Base-by-base conservation (phyloP, 2,329 filamentous ascomycete species). In the Cytospora piceicola region DNA sequence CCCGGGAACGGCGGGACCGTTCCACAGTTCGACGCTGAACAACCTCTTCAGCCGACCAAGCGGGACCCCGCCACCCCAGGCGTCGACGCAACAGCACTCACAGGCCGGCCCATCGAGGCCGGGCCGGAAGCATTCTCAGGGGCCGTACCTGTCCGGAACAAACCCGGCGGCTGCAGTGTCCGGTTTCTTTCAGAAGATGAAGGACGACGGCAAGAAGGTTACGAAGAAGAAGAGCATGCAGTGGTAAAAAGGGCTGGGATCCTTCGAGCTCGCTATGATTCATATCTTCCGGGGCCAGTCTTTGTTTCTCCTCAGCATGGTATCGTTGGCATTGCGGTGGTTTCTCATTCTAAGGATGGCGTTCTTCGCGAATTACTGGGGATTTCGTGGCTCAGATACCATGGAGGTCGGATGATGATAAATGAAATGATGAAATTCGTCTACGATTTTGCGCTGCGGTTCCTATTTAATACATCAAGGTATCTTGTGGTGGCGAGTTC, bases 221-320 rank as follows among this genome's bases (percentile, higher is more conserved):
- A 70, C 70, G 60, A 77, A 76, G 73, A 78, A 78, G 71, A 71
- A 72, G 62, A 77, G 76, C 60, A 73, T 75, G 56, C 70, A 73
- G 53, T 77, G 76, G 70, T 76, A 66, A 59, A 11, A 49, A n/a
- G 46, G 20, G n/a, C n/a, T 22, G n/a, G 8, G 4, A 3, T 22
- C 12, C 34, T 49, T 46, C 6, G 4, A 49, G 46, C 46, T 22
- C n/a, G 42, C 34, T 63, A 46, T 53, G 62, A 22, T 42, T 42
- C n/a, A 51, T 36, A 46, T 55, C 56, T 60, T 55, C 30, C 24
- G 34, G 34, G 3, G 34, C 12, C 12, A 14, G 2, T 36, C 34
- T 36, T 27, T 22, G 27, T 32, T 51, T 57, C 4, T n/a, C 32
- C 27, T 24, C 55, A 32, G 61, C 54, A 63, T 51, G 56, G 39